Evolutionary conservation across 169 alveolate species (phyloP).

Genomic region (Ophryocystis elektroscirrha): DNA sequence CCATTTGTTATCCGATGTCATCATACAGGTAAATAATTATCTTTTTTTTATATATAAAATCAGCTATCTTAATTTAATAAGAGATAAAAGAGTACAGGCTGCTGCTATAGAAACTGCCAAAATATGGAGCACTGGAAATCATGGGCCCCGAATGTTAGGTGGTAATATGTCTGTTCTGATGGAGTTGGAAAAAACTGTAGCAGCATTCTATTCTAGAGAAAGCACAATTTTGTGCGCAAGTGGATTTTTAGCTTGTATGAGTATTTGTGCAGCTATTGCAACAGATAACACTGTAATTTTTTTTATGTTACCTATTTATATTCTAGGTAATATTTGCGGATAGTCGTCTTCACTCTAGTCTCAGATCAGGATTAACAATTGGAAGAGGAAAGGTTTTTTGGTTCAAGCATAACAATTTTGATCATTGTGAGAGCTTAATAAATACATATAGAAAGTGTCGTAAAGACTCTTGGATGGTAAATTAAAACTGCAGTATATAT

Average conservation of each 20-base stretch:
- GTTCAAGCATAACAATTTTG: constrained; percentile 40
- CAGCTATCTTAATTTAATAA: constrained; percentile 32
- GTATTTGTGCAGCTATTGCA: not conserved
- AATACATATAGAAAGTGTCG: constrained; percentile 18
- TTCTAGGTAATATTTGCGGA: constrained; percentile 21
- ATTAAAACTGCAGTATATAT: too few species aligned
- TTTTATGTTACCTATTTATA: constrained; percentile 16
- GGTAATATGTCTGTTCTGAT: constrained; percentile 34
- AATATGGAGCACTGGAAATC: constrained; percentile 39
- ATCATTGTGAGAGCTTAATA: constrained; percentile 23
- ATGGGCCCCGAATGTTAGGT: constrained; percentile 46
- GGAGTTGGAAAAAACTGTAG: constrained; percentile 30
- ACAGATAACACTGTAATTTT: constrained; percentile 33
- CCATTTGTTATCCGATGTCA: constrained; percentile 27
- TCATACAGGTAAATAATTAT: constrained; percentile 16
- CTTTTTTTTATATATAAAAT: not conserved
- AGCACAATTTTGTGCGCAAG: not conserved
- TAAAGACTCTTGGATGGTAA: constrained; percentile 35
- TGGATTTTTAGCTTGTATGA: not conserved
- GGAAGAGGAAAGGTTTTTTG: constrained; percentile 30
- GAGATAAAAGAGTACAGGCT: constrained; percentile 34
- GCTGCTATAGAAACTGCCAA: constrained; percentile 36
- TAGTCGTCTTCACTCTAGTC: constrained; percentile 31
- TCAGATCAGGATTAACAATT: constrained; percentile 30
- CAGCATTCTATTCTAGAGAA: constrained; percentile 8